Percentiles rank a stretch among this genome's conserved stretches.
Evolutionary conservation across 805 yeast genomes (phyloP).

Genomic region (Metschnikowia cubensis): DNA sequence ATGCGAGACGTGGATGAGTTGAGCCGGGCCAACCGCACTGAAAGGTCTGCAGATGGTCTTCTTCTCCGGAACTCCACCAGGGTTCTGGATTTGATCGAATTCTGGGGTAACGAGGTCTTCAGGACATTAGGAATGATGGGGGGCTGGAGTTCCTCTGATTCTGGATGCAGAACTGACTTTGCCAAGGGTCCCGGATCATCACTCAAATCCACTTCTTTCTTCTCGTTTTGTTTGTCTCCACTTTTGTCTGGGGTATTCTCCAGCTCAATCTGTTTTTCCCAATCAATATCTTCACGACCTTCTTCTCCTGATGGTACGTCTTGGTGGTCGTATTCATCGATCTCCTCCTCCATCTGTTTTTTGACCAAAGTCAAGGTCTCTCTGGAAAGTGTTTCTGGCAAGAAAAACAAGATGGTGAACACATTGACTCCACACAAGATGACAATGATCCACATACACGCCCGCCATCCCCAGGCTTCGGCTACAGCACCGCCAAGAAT

Average conservation of each 20-base stretch:
- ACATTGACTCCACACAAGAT: conserved; percentile 57
- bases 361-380: conserved; percentile 44
- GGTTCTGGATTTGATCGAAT: neutral
- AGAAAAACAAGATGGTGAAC: conserved; percentile 45
- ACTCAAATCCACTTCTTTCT: too few relatives aligned
- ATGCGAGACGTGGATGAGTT: conserved; percentile 6
- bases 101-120: too few relatives aligned
- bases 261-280: neutral
- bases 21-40: neutral
- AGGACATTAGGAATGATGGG: too few relatives aligned
- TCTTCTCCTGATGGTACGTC: conserved; percentile 6
- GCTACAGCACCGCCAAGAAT: conserved; percentile 73
- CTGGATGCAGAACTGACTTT: too few relatives aligned
- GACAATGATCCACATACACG: conserved; percentile 82
- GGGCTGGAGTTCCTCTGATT: too few relatives aligned
- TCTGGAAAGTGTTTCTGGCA: conserved; percentile 78
- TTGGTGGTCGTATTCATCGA: neutral
- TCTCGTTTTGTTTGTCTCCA: too few relatives aligned
- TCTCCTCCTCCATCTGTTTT: conserved; percentile 6
- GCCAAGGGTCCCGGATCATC: too few relatives aligned
- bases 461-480: conserved; percentile 77
- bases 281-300: neutral
- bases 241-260: neutral
- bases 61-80: neutral
- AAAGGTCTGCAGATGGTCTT: neutral